Conservation (phyloP, 441 rosid species). For the Jatropha podagrica region DNA sequence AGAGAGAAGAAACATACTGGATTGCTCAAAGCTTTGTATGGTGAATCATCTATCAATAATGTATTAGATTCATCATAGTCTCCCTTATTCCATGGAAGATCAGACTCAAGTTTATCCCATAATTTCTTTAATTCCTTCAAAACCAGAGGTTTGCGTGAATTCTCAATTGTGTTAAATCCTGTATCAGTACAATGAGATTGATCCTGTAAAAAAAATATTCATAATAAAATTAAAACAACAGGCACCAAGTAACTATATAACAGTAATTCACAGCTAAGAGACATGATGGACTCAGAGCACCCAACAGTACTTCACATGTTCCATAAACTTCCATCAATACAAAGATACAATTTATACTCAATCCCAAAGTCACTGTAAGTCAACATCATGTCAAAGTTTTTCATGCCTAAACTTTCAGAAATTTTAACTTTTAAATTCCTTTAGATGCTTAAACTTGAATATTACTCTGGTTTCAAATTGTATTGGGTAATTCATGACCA, state of each 20-base stretch:
- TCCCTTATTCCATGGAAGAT: conserved; percentile 61
- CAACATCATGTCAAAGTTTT: not conserved
- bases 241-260: not conserved
- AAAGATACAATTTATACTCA: not conserved
- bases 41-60: conserved; percentile 80
- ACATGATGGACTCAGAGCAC: not conserved
- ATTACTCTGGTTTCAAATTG: not conserved
- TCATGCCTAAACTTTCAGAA: not conserved
- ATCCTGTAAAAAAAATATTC: conserved; percentile 44
- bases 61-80: conserved; percentile 73
- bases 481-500: not conserved
- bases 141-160: conserved; percentile 52
- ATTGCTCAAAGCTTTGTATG: conserved; percentile 86
- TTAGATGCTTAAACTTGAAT: not conserved
- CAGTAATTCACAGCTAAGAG: not conserved
- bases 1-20: conserved; percentile 52
- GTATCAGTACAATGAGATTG: conserved; percentile 66
- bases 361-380: not conserved
- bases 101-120: conserved; percentile 59
- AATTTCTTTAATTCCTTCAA: conserved; percentile 73
- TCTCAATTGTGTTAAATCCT: conserved; percentile 49
- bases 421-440: not conserved
- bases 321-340: not conserved
- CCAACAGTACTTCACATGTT: not conserved
- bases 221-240: not conserved